Evolutionary conservation across 2,329 filamentous ascomycete genomes (phyloP), one percentile per base, ranked within the genome.

Genomic region (Xylariaceae sp.): DNA sequence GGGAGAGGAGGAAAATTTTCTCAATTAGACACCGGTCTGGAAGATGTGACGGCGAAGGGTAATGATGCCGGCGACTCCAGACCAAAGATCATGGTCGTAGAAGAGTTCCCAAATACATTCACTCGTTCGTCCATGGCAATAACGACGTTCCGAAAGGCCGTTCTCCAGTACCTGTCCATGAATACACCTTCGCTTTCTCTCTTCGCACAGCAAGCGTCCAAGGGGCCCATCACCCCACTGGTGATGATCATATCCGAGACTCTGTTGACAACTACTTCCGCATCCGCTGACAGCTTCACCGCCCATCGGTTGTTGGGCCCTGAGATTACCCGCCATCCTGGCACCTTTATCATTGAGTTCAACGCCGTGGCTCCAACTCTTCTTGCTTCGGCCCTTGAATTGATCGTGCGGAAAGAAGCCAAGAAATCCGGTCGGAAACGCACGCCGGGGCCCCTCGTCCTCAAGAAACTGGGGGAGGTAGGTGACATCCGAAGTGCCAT

Each of bases 401-500:
- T 85, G 2, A 73, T 95, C 2, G 76, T 97, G 1, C 72, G 84
- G 52, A 96, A 96, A 59, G 89, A 97, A 61, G 83, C 88, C 1
- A 73, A 82, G 12, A 79, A 81, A 49, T 94, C 87, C 2, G 84
- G 83, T 3, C 73, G 88, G 36, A 77, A 75, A 40, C 81, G 77
- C 39, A 86, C 85, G 0, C 87, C 88, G 1, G 87, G 89, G 0
- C 84, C 85, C 0, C 73, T 76, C 32, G 84, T 95, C 4, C 71
- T 97, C 11, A 85, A 86, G 50, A 76, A 70, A 18, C 73, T 98
- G 1, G 84, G 88, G 1, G 88, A 94, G 48, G 83, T 88, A 51
- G 92, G 92, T 3, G 92, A 98, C 54, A 83, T 98, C 36, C 79
- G 92, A 45, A 97, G 83, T 60, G 92, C 92, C n/a, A 76, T 94